Base-by-base conservation (phyloP, 1,284 basidiomycete species). In the Moesziomyces globuligerus region DNA sequence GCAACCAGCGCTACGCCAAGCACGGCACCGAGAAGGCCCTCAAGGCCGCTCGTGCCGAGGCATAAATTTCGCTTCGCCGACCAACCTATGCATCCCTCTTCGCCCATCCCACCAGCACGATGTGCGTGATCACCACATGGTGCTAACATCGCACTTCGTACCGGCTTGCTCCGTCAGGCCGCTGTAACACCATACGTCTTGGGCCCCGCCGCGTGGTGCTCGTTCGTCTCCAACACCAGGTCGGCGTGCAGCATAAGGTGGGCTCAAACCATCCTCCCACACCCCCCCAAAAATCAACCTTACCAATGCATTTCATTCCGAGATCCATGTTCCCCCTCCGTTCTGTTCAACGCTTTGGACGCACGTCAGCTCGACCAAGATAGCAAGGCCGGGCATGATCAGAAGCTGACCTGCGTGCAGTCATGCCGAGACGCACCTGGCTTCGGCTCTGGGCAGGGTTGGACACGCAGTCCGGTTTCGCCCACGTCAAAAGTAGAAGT, bases 1-100 rank as follows among this genome's bases (percentile, higher is more conserved):
- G 91, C 82, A 94, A 94, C 84, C 87, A 90, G 69, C 87, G 88
- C 72, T 88, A 87, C 84, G 91, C 92, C 65, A 87, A 90, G 60
- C 84, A 85, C 76, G 92, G 92, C 77, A 91, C 91, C 54, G 91
- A 92, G 83, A 83, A 90, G 86, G 54, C 41, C 48, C 53, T 69
- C 36, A 75, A 75, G 54, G 78, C 68, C 59, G 53, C 48, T 59
- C 62, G 59, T 57, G 66, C 67, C 41, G 51, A 64, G 56, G 67
- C 67, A 70, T 70, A 70, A 70, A 24, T 28, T 18, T 15, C n/a
- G n/a, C 2, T 32, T 40, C 10, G 17, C n/a, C 23, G 20, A n/a
- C 37, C 25, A 34, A n/a, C n/a, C n/a, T 39, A 10, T 4, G 20
- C 36, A 10, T 8, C 20, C 37, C 41, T 26, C 10, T 26, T 43